Percentiles rank a stretch among this genome's conserved stretches.
These are phyloP conservation scores for Glycine latifolia DNA, from an alignment of 306 rosid genomes.

Conservation along the genomic window DNA sequence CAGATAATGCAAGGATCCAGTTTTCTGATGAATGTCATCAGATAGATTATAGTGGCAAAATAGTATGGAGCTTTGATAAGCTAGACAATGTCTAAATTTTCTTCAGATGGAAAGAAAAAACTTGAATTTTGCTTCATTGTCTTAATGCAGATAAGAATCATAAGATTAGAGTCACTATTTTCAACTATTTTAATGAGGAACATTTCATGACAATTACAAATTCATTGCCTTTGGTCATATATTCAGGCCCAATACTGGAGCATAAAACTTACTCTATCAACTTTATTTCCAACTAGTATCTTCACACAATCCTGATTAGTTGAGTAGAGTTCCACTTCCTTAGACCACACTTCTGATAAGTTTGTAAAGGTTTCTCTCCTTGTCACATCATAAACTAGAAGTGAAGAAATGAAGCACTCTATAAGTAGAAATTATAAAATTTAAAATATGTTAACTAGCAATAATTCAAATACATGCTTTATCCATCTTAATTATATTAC, in stretches of 20 bases:
- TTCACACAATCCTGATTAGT: conserved; percentile 85
- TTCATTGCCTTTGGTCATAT: conserved; percentile 14
- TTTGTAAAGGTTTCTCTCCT: conserved; percentile 85
- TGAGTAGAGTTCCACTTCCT: conserved; percentile 84
- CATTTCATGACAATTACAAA: neutral
- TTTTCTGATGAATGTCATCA: neutral
- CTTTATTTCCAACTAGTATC: conserved; percentile 96
- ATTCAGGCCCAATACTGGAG: conserved; percentile 25
- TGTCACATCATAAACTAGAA: conserved; percentile 87
- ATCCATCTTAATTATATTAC: conserved; percentile 28
- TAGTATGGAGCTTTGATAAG: neutral
- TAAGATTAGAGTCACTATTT: neutral
- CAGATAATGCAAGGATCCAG: neutral
- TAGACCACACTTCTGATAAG: conserved; percentile 89
- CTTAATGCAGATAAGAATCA: conserved; percentile 19
- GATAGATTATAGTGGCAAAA: neutral
- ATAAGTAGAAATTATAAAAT: conserved; percentile 33
- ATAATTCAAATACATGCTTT: conserved; percentile 3
- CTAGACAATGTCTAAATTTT: conserved; percentile 14
- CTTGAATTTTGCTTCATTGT: neutral
- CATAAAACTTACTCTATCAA: conserved; percentile 77
- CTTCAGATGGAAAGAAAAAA: neutral
- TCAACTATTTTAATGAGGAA: conserved; percentile 4
- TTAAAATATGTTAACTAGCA: conserved; percentile 24
- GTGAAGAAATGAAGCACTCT: conserved; percentile 35